phyloP scores from a whole-genome alignment of 2,329 filamentous ascomycete genomes.

The Fusarium sp. region DNA sequence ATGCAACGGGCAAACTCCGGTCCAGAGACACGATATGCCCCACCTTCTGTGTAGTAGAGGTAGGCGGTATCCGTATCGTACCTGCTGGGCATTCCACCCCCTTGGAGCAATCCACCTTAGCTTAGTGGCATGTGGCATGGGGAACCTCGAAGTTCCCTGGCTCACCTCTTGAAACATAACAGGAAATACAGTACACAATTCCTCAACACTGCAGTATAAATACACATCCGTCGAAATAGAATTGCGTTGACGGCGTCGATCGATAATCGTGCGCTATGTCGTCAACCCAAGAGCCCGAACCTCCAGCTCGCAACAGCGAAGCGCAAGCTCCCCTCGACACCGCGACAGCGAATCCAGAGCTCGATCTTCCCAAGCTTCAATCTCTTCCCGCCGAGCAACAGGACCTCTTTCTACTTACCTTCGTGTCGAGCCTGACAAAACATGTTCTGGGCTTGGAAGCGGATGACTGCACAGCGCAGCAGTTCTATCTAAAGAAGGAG shows the following conservation, averaged over 20 bases:
- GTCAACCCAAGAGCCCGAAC: conserved; percentile 52
- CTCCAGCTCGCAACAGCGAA: conserved; percentile 47
- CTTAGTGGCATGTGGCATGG: conserved; percentile 41
- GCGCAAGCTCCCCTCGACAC: conserved; percentile 51
- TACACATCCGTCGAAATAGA: conserved; percentile 12
- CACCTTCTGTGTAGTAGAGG: conserved; percentile 21
- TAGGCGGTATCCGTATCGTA: conserved; percentile 2
- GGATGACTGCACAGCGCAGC: conserved; percentile 87
- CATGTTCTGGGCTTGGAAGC: conserved; percentile 80
- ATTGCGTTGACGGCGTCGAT: conserved; percentile 37
- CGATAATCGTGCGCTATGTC: conserved; percentile 48
- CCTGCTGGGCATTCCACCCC: conserved; percentile 22
- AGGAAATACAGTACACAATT: conserved; percentile 20
- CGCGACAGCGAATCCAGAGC: conserved; percentile 73
- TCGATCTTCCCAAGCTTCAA: conserved; percentile 91
- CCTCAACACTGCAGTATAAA: conserved; percentile 12
- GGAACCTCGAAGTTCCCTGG: conserved; percentile 38
- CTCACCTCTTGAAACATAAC: conserved; percentile 31
- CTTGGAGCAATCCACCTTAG: conserved; percentile 18
- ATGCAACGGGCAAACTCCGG: conserved; percentile 49
- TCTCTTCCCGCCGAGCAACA: conserved; percentile 93
- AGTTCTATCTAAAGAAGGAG: conserved; percentile 93
- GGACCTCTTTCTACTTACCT: conserved; percentile 91
- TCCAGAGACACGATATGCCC: conserved; percentile 23
- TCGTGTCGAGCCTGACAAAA: conserved; percentile 82